These are phyloP conservation scores for Imleria badia DNA, from an alignment of 768 basidiomycete species.

Conservation along the genomic window DNA sequence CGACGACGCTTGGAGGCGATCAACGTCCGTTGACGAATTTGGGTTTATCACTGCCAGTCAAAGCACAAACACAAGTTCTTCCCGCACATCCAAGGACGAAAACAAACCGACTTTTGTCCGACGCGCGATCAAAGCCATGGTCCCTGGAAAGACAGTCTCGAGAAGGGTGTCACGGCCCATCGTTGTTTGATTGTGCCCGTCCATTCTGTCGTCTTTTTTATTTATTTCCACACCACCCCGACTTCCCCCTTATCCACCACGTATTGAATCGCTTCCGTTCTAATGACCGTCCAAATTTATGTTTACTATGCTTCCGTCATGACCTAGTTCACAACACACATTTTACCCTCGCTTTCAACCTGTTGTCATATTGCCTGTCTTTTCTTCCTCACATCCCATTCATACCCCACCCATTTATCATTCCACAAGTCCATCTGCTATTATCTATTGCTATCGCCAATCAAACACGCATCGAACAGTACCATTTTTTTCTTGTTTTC, in stretches of 20 bases:
- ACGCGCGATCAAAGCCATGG: slow-evolving; percentile 76
- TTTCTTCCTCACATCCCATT: slow-evolving; percentile 3
- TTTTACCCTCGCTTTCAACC: slow-evolving; percentile 12
- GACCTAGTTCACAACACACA: slow-evolving; percentile 1
- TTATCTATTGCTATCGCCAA: slow-evolving; percentile 37
- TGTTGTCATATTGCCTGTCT: slow-evolving; percentile 28
- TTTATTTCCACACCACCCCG: too few species aligned
- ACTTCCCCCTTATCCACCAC: background rate
- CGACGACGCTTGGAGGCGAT: slow-evolving; percentile 48
- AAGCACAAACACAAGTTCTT: slow-evolving; percentile 18
- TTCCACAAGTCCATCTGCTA: slow-evolving; percentile 27
- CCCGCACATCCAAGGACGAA: slow-evolving; percentile 43
- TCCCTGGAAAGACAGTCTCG: slow-evolving; percentile 58
- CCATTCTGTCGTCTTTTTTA: background rate
- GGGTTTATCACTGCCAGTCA: slow-evolving; percentile 48
- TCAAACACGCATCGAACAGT: slow-evolving; percentile 14
- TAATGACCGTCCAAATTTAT: slow-evolving; percentile 15
- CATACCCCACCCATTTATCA: slow-evolving; percentile 12
- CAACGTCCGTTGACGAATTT: slow-evolving; percentile 63
- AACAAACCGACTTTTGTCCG: slow-evolving; percentile 53
- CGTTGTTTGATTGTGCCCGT: slow-evolving; percentile 16
- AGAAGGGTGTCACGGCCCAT: slow-evolving; percentile 48
- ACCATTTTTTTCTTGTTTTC: background rate
- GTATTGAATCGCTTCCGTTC: slow-evolving; percentile 10
- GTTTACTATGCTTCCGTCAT: slow-evolving; percentile 15